Evolutionary conservation across 1,284 basidiomycete genomes (phyloP).

Genomic region (Pyrrhoderma lamaoense): DNA sequence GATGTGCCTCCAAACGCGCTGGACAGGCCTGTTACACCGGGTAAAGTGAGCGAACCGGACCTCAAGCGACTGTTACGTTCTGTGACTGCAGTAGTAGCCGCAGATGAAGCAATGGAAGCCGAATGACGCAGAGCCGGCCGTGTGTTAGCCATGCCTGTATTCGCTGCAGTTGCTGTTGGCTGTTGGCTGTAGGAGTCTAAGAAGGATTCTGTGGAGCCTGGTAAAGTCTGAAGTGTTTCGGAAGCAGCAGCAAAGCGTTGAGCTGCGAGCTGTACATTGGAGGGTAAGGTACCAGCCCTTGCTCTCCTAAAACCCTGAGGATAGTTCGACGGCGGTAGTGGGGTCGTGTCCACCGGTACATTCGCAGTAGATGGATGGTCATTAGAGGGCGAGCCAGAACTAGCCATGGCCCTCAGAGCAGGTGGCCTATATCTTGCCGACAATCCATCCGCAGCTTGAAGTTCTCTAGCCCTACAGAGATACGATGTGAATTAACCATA

Average conservation of each 20-base stretch:
- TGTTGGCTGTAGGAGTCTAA: conserved; percentile 38
- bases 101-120: conserved; percentile 56
- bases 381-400: conserved; percentile 65
- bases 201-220: conserved; percentile 58
- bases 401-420: conserved; percentile 64
- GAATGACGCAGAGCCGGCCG: conserved; percentile 76
- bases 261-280: conserved; percentile 79
- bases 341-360: conserved; percentile 48
- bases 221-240: conserved; percentile 43
- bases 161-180: conserved; percentile 32
- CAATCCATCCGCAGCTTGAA: conserved; percentile 68
- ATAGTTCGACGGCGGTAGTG: conserved; percentile 60
- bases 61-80: conserved; percentile 76
- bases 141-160: conserved; percentile 35
- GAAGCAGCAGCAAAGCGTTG: conserved; percentile 72
- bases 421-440: conserved; percentile 67
- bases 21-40: conserved; percentile 62
- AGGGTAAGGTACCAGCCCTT: conserved; percentile 83
- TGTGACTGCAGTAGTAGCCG: conserved; percentile 48
- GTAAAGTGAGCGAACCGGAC: conserved; percentile 82
- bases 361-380: conserved; percentile 48
- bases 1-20: conserved; percentile 77
- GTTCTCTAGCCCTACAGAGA: conserved; percentile 62
- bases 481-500: conserved; percentile 19
- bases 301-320: conserved; percentile 77